phyloP scores from a whole-genome alignment of 441 rosid genomes.

The Metrosideros polymorpha region DNA sequence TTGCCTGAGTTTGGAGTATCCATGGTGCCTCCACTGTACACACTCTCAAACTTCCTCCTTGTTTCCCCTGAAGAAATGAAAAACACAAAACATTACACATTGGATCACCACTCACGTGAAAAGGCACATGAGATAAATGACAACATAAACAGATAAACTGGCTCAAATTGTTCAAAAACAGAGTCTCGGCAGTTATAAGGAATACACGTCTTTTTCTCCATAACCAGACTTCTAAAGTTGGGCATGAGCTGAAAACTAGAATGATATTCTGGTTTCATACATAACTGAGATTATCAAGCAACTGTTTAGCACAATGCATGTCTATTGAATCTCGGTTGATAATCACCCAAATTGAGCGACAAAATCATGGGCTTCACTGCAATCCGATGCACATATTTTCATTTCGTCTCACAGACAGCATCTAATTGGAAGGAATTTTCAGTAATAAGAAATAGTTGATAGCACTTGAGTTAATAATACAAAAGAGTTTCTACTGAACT shows the following conservation, averaged over 20 bases:
- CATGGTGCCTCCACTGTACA: slow-evolving; percentile 73
- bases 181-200: background rate
- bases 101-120: background rate
- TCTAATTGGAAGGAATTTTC: background rate
- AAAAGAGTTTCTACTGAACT: background rate
- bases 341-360: background rate
- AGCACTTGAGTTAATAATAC: background rate
- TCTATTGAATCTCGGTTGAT: background rate
- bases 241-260: background rate
- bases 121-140: background rate
- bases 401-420: background rate
- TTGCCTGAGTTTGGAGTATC: slow-evolving; percentile 66
- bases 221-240: background rate
- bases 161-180: background rate
- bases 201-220: background rate
- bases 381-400: background rate
- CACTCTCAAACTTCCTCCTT: slow-evolving; percentile 88
- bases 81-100: background rate
- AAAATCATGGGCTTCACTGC: background rate
- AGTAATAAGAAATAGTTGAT: background rate
- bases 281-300: background rate
- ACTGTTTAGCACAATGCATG: background rate
- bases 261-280: background rate
- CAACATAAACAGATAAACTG: background rate
- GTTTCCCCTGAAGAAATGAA: slow-evolving; percentile 51